Base-by-base conservation (phyloP, 116 monocot genomes). In the Posidonia oceanica region DNA sequence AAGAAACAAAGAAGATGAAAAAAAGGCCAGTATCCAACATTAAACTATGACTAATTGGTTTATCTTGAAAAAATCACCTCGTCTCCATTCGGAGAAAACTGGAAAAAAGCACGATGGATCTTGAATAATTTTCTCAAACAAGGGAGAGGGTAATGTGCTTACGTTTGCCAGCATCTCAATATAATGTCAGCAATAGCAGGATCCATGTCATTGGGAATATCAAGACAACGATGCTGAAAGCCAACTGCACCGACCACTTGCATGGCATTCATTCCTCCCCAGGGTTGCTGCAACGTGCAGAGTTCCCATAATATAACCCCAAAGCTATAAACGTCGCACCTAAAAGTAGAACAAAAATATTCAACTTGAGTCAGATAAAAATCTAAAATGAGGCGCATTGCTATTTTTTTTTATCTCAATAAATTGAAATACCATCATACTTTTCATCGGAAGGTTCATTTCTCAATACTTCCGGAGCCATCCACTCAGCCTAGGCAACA, bases 291-390 rank as follows among this genome's bases (percentile, higher is more conserved):
- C 44, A 85, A 62, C 16, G 88, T 88, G 54, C 74, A 77, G 2
- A 88, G 80, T 71, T 88, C 88, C 88, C 88, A 88, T 52, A 88
- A 36, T 80, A 88, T 88, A 48, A 88, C 85, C 52, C 85, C 88
- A 69, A 78, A 88, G 60, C 88, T 85, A 69, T 78, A 88, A 72
- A 88, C 88, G 69, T 88, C 88, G 76, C 82, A 85, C 73, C 88
- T 88, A 63, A 61, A 69, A 23, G 48, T 59, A 59, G 61, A n/a
- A 55, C 17, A 20, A 15, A 68, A 53, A 14, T 53, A 10, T 54
- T 29, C 36, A 55, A 5, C 14, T 42, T 44, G 42, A 48, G 18
- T 3, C 40, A 44, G 14, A 0, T 29, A 29, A 18, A 44, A 66
- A 16, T 62, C 11, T 29, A 62, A 13, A 62, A 57, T n/a, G 55